Percentiles rank a stretch among this genome's conserved stretches.
These are phyloP conservation scores for Ustilago loliicola DNA, from an alignment of 1,284 basidiomycete species.

Conservation along the genomic window DNA sequence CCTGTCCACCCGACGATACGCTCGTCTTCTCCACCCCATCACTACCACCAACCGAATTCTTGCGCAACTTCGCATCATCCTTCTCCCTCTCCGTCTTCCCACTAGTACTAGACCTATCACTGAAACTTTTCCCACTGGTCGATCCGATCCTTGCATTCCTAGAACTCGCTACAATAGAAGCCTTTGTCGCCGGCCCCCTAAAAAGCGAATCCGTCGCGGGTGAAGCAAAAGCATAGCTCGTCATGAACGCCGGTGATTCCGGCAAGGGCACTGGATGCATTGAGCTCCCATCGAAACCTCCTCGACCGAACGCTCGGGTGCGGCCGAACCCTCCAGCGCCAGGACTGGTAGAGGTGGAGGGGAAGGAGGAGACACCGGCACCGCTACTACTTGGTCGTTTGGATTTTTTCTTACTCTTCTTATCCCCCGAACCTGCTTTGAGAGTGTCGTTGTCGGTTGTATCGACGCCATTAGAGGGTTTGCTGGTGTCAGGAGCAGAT, in stretches of 20 bases:
- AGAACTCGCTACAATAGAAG: conserved; percentile 16
- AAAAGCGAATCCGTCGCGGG: conserved; percentile 21
- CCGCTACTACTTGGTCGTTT: conserved; percentile 41
- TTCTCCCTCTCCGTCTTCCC: conserved; percentile 28
- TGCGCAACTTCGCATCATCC: not conserved
- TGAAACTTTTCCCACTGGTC: conserved; percentile 17
- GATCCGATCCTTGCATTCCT: conserved; percentile 12
- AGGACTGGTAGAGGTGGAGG: not conserved
- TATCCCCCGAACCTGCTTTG: conserved; percentile 8
- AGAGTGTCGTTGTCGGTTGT: not conserved
- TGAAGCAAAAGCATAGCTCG: conserved; percentile 22
- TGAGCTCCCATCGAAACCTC: conserved; percentile 10
- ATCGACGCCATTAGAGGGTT: not conserved
- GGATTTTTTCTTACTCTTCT: conserved; percentile 27
- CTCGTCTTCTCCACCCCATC: not conserved
- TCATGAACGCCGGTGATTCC: conserved; percentile 31
- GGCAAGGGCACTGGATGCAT: conserved; percentile 12
- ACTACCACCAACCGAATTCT: not conserved
- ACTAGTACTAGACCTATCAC: conserved; percentile 23
- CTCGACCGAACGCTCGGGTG: conserved; percentile 22
- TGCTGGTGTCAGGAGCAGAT: conserved; percentile 16
- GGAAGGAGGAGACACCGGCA: conserved; percentile 8
- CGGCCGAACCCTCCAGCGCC: not conserved
- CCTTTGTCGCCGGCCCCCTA: conserved; percentile 25
- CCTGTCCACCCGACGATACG: not conserved